phyloP scores from a whole-genome alignment of 495 filamentous ascomycete genomes.

The Hypoxylon fuscum region DNA sequence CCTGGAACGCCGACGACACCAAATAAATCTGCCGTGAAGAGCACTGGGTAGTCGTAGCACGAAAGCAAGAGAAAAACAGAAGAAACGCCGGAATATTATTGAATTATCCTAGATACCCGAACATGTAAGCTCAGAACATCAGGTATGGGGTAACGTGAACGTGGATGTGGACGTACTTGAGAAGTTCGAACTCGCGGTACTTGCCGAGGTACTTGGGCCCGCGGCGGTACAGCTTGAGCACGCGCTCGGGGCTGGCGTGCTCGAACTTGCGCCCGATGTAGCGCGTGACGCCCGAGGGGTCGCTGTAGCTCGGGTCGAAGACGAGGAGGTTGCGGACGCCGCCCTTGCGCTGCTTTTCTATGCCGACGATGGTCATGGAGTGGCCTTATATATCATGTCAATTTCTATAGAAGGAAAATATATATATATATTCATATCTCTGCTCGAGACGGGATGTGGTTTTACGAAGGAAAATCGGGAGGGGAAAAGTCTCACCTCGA shows the following conservation, averaged over 20 bases:
- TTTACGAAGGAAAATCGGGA: no score
- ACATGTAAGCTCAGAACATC: no score
- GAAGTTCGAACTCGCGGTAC: constrained; percentile 79
- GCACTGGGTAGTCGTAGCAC: no score
- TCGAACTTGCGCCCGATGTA: constrained; percentile 58
- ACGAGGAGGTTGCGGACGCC: constrained; percentile 77
- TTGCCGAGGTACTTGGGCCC: constrained; percentile 71
- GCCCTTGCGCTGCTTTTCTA: constrained; percentile 75
- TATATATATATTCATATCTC: no score
- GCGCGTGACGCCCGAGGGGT: constrained; percentile 68
- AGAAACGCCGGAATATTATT: no score
- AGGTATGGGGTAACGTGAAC: no score
- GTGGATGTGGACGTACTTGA: constrained; percentile 81
- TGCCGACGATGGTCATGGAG: constrained; percentile 89
- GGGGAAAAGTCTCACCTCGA: constrained; percentile 58
- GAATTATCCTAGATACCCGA: no score
- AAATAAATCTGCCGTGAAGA: no score
- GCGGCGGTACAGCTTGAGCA: constrained; percentile 76
- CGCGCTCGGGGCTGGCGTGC: constrained; percentile 58
- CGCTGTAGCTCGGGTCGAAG: constrained; percentile 88
- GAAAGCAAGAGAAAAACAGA: no score
- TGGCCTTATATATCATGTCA: constrained; percentile 64
- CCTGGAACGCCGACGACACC: no score
- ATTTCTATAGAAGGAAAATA: neutral
- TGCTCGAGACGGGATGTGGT: no score